Base-by-base conservation (phyloP, 2,329 filamentous ascomycete species). In the Stagonosporopsis chrysanthemi region DNA sequence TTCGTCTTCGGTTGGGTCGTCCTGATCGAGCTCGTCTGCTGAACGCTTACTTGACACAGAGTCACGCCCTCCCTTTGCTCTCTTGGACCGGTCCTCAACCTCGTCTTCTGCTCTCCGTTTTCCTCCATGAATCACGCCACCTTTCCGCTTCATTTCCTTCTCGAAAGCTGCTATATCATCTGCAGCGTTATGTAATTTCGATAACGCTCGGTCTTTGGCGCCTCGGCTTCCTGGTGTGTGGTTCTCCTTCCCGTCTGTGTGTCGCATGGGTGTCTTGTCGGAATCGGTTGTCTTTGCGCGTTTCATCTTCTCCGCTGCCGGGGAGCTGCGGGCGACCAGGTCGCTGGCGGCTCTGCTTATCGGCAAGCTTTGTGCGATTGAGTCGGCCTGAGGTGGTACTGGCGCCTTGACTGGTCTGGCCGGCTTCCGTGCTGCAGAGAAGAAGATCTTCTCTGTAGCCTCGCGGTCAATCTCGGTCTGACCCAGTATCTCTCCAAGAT, bases 401-500 rank as follows among this genome's bases (percentile, higher is more conserved):
- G 61, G 57, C 42, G 71, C 69, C 49, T 57, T 52, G 24, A 44
- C 42, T 2, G 67, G 64, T 50, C 73, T 71, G 6, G 57, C 38
- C 11, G 59, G 40, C 14, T 71, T 76, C 58, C 61, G 52, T 33
- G 48, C 49, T 52, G 71, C 70, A 3, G 73, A 43, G 60, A 83
- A 87, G 61, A 89, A 92, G 1, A 88, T 82, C 59, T 88, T 90
- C 74, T 92, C 92, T 9, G 90, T 79, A 7, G 86, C 85, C 51
- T 85, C 81, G 38, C 91, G 82, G 69, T 97, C 89, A 50, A 98
- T 85, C 60, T 87, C 87, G 0, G 92, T 97, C 73, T 96, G 91
- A 19, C 95, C 95, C 56, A 97, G 91, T 52, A 98, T 86, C 75
- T 98, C 95, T 48, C 92, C 90, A 6, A 99, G 83, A 72, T 99